Evolutionary conservation across 345 rosid genomes (phyloP).

Genomic region (Euphorbia lathyris): DNA sequence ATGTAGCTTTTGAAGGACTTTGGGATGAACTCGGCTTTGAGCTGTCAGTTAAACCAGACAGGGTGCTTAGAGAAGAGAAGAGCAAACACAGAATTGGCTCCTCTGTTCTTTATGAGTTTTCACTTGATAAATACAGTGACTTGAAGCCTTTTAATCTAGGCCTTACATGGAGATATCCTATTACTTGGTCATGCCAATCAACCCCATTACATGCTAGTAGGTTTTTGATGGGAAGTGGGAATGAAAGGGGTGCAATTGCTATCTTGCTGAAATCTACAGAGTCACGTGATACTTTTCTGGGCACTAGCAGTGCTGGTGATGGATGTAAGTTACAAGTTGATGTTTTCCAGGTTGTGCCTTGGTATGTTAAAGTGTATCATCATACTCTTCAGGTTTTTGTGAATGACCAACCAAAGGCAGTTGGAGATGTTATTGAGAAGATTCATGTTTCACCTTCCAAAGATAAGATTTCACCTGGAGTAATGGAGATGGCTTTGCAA

Average conservation of each 20-base stretch:
- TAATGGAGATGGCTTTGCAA: conserved; percentile 80
- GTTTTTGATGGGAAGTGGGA: conserved; percentile 97
- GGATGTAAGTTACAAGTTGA: conserved; percentile 54
- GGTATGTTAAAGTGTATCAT: conserved; percentile 87
- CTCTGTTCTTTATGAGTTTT: conserved; percentile 49
- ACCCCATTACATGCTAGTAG: conserved; percentile 76
- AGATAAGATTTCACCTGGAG: conserved; percentile 88
- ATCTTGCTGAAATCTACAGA: conserved; percentile 65
- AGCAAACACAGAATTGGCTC: conserved; percentile 25
- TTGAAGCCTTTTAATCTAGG: conserved; percentile 64
- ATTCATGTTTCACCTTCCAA: conserved; percentile 77
- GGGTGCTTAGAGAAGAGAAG: conserved; percentile 47
- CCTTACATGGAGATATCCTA: conserved; percentile 68
- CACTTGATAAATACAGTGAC: conserved; percentile 53
- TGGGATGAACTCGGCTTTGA: conserved; percentile 42
- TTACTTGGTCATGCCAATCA: conserved; percentile 63
- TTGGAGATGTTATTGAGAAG: conserved; percentile 55
- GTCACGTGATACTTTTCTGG: conserved; percentile 26
- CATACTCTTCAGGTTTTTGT: conserved; percentile 72
- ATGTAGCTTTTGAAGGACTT: conserved; percentile 25
- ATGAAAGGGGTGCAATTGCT: conserved; percentile 94
- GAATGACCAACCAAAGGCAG: conserved; percentile 54
- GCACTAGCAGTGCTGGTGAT: conserved; percentile 22
- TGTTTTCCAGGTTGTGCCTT: conserved; percentile 92
- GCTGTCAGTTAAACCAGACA: conserved; percentile 63